phyloP scores from a whole-genome alignment of 208 protist genomes.

The Acanthamoeba sp. region DNA sequence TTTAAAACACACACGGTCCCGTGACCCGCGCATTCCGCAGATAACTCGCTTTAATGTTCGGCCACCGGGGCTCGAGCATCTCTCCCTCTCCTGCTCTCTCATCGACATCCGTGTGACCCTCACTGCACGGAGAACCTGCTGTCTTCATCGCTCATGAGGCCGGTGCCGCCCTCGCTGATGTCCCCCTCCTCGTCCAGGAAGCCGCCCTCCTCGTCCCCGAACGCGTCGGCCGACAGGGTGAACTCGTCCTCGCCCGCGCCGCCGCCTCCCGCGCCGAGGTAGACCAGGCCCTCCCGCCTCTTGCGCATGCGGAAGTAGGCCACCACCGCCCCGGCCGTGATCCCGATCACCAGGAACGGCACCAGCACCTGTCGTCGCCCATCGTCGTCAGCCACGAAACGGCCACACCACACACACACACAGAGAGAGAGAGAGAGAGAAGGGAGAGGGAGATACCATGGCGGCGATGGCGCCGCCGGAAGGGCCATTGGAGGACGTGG shows the following conservation, averaged over 20 bases:
- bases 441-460: conserved; percentile 16
- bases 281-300: not conserved
- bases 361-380: not conserved
- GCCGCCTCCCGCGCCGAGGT: not conserved
- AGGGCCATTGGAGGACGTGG: not conserved
- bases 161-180: not conserved
- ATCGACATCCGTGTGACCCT: too few relatives aligned
- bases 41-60: too few relatives aligned
- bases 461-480: not conserved
- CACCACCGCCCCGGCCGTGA: not conserved
- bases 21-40: too few relatives aligned
- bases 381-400: not conserved
- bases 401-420: not conserved
- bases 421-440: not conserved
- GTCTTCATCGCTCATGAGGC: not conserved
- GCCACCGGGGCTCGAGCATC: too few relatives aligned
- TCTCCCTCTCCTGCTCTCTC: too few relatives aligned
- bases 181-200: conserved; percentile 52
- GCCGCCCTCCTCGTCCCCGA: conserved; percentile 24
- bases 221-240: not conserved
- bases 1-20: too few relatives aligned
- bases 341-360: conserved; percentile 34
- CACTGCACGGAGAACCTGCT: not conserved
- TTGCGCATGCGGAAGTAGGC: conserved; percentile 3
- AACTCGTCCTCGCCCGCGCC: not conserved